These are phyloP conservation scores for Saccharomyces kudriavzevii DNA, from an alignment of 805 yeast species.

Conservation along the genomic window DNA sequence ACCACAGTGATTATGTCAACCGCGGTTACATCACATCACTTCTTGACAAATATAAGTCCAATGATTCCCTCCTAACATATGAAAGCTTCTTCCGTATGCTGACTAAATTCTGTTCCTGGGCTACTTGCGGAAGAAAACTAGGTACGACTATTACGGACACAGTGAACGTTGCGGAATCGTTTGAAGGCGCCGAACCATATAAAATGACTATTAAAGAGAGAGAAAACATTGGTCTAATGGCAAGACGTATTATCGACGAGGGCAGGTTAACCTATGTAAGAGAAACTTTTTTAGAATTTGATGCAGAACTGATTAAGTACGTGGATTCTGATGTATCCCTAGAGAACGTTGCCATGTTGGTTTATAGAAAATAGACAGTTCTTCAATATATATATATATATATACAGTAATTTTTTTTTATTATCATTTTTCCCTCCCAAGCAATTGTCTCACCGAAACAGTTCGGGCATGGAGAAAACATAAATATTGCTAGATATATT, in stretches of 20 bases:
- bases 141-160: constrained; percentile 33
- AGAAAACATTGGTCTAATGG: constrained; percentile 53
- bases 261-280: constrained; percentile 40
- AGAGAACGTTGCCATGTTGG: constrained; percentile 58
- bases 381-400: too few species aligned
- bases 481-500: not conserved
- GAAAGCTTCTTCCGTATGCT: constrained; percentile 39
- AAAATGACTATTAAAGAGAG: constrained; percentile 42
- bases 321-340: constrained; percentile 49
- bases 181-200: constrained; percentile 33
- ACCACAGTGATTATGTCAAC: constrained; percentile 37
- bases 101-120: constrained; percentile 76
- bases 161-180: constrained; percentile 1
- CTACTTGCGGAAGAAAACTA: constrained; percentile 60
- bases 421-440: not conserved
- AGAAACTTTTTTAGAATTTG: constrained; percentile 37
- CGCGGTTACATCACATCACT: constrained; percentile 26
- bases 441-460: not conserved
- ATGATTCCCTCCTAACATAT: constrained; percentile 12
- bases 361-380: constrained; percentile 4
- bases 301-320: constrained; percentile 50
- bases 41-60: constrained; percentile 29
- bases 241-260: constrained; percentile 68
- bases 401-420: not conserved
- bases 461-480: not conserved